phyloP scores from a whole-genome alignment of 2,329 filamentous ascomycete genomes.

The Colletotrichum australisinense region DNA sequence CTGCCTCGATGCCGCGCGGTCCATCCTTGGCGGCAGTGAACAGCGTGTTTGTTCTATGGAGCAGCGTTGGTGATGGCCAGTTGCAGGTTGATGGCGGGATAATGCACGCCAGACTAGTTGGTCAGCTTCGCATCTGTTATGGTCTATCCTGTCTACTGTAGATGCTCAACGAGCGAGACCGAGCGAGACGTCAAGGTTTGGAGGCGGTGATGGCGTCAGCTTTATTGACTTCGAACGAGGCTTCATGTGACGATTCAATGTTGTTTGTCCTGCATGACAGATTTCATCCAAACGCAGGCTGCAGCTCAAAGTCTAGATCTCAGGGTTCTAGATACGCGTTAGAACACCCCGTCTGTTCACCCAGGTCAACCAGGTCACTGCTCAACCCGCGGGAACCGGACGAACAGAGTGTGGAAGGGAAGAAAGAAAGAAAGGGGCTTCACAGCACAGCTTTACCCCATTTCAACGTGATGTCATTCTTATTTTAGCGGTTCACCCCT shows the following conservation, averaged over 20 bases:
- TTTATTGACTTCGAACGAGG: neutral
- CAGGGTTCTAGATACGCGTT: slow-evolving; percentile 6
- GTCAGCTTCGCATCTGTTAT: neutral
- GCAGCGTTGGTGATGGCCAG: neutral
- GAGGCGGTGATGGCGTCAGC: neutral
- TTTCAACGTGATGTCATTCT: slow-evolving; percentile 13
- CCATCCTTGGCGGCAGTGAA: slow-evolving; percentile 1
- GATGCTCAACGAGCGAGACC: neutral
- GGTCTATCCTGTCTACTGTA: neutral
- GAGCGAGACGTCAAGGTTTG: neutral
- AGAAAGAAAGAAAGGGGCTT: neutral
- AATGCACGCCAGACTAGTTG: neutral
- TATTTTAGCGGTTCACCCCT: slow-evolving; percentile 21
- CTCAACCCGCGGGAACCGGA: neutral
- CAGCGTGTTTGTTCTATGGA: neutral
- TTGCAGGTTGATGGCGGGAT: slow-evolving; percentile 11
- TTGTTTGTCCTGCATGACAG: neutral
- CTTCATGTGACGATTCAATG: neutral
- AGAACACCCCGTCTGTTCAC: slow-evolving; percentile 8
- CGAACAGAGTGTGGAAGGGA: neutral
- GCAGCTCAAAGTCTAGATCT: neutral
- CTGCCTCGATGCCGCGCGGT: slow-evolving; percentile 17
- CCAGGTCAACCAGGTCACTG: neutral
- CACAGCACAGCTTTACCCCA: slow-evolving; percentile 5
- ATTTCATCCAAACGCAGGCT: neutral